phyloP scores from a whole-genome alignment of 768 basidiomycete species.

The Sarcomyxa edulis region DNA sequence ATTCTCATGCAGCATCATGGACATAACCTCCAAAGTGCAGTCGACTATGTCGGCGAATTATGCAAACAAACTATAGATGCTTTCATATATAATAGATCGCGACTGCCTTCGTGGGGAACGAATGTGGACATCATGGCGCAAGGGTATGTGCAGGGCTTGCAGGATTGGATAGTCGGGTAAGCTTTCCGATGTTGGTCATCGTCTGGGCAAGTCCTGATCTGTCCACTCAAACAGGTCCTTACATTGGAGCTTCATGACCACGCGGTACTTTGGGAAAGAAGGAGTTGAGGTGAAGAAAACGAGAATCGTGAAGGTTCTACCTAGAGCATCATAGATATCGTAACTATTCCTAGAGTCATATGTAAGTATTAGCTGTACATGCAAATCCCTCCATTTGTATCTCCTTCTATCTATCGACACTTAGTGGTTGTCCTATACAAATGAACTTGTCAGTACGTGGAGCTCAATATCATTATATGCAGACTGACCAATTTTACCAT shows the following conservation, averaged over 20 bases:
- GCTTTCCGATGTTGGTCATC: constrained; percentile 10
- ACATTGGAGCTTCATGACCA: constrained; percentile 69
- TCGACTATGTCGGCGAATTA: constrained; percentile 60
- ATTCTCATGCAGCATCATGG: constrained; percentile 61
- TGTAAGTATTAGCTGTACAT: too few species aligned
- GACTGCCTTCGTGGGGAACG: constrained; percentile 58
- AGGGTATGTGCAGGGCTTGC: constrained; percentile 56
- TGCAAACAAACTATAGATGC: constrained; percentile 51
- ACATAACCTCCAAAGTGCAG: constrained; percentile 52
- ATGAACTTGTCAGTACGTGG: too few species aligned
- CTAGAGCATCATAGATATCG: too few species aligned
- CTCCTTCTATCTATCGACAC: too few species aligned
- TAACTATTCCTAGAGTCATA: too few species aligned
- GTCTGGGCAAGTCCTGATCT: too few species aligned
- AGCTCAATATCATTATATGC: too few species aligned
- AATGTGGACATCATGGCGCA: constrained; percentile 54
- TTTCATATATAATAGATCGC: constrained; percentile 40
- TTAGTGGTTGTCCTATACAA: too few species aligned
- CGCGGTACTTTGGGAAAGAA: constrained; percentile 61
- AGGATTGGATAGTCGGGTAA: constrained; percentile 67
- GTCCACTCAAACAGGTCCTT: constrained; percentile 32
- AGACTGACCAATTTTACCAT: too few species aligned
- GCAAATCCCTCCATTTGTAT: too few species aligned
- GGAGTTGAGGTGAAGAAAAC: constrained; percentile 51
- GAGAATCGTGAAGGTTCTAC: constrained; percentile 47